Evolutionary conservation across 805 yeast species (phyloP).

Genomic region (Ogataea nonfermentans): DNA sequence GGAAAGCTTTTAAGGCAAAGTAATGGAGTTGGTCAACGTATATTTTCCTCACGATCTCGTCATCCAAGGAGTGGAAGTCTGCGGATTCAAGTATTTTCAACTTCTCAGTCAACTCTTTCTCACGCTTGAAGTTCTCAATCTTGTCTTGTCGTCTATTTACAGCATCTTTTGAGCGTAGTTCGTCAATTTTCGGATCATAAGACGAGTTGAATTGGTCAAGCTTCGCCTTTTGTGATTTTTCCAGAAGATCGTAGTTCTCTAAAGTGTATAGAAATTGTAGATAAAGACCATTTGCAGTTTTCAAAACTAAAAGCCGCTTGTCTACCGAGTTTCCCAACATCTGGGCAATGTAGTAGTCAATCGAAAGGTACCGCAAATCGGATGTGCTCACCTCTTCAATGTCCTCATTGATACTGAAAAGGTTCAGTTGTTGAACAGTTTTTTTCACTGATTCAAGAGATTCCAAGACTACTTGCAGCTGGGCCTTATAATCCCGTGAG

Average conservation of each 20-base stretch:
- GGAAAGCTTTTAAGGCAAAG: constrained; percentile 52
- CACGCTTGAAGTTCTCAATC: constrained; percentile 63
- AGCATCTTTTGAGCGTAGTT: constrained; percentile 38
- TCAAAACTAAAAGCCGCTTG: constrained; percentile 35
- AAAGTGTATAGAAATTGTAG: constrained; percentile 46
- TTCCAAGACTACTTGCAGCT: constrained; percentile 10
- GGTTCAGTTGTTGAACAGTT: constrained; percentile 44
- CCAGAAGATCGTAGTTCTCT: constrained; percentile 44
- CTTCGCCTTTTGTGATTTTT: constrained; percentile 35
- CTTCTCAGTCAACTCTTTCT: constrained; percentile 49
- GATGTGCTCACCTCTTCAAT: constrained; percentile 66
- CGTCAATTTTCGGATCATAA: constrained; percentile 42
- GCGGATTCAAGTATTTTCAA: constrained; percentile 41
- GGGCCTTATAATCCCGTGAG: constrained; percentile 19
- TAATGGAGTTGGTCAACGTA: constrained; percentile 55
- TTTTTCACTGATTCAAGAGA: constrained; percentile 23
- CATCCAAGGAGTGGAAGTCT: constrained; percentile 48
- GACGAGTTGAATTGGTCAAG: constrained; percentile 41
- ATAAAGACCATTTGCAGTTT: constrained; percentile 42
- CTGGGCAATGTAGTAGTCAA: constrained; percentile 59
- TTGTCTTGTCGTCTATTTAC: constrained; percentile 62
- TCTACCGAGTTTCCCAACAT: constrained; percentile 32
- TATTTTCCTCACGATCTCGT: constrained; percentile 58
- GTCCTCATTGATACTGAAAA: constrained; percentile 72
- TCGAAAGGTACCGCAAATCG: constrained; percentile 56